Evolutionary conservation across 2,329 filamentous ascomycete species (phyloP), one percentile per base, ranked within the genome.

Genomic region (Colletotrichum musae): DNA sequence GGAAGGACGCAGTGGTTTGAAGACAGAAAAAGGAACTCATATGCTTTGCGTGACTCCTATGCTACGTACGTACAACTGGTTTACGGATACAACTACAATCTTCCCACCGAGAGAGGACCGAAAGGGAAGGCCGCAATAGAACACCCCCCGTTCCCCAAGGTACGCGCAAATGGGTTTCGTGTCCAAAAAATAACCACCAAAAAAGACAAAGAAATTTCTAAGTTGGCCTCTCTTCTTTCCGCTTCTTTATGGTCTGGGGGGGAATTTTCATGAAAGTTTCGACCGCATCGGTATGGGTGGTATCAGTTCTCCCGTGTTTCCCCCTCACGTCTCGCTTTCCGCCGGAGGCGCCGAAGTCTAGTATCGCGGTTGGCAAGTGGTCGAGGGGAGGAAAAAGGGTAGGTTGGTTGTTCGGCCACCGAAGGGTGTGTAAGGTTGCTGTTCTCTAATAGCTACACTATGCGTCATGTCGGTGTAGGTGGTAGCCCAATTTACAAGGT

Each of bases 401-500:
- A 52, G 43, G 47, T 41, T 52, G 12, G 58, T 32, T 32, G 58
- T 41, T 58, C 21, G 57, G 47, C 58, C 63, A 57, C 28, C 28
- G 28, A 32, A 32, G 41, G 47, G 32, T 48, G 48, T 65, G 51
- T 60, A 52, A 47, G 58, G 39, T 51, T 47, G 24, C 47, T 68
- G 41, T 65, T 54, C 56, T 43, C 54, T 58, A 32, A 64, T 52
- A 64, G 64, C 64, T 68, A 68, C 64, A 68, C 21, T 21, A 58
- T 60, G 28, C 32, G 26, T 43, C 10, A 18, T 26, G 41, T 56
- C 18, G 39, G 10, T 41, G 28, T 32, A 32, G 45, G 28, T 56
- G 36, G 48, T 69, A 60, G 61, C 53, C 18, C 24, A 13, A 52
- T 80, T 88, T 89, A 92, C 80, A 91, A 77, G 75, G 86, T 84